Evolutionary conservation across 1,284 basidiomycete species (phyloP).

Genomic region (Naganishia albida): DNA sequence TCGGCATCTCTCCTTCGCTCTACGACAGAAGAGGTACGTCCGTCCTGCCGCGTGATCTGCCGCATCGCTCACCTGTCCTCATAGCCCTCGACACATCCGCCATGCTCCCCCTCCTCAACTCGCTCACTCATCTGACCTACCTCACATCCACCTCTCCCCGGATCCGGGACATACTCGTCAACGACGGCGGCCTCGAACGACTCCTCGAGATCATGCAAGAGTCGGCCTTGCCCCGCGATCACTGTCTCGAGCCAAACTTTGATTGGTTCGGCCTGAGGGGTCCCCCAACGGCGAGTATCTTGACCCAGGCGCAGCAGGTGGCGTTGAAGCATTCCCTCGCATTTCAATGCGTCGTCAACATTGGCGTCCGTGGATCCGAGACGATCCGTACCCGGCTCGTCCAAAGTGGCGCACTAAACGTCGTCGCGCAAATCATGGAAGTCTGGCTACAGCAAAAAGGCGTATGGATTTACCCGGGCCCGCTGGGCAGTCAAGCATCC

Average conservation of each 20-base stretch:
- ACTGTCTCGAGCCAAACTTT: conserved; percentile 36
- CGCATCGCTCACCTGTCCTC: conserved; percentile 13
- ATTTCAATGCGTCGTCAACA: conserved; percentile 96
- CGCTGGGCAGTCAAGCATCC: conserved; percentile 61
- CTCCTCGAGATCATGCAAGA: conserved; percentile 90
- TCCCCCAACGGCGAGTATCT: conserved; percentile 52
- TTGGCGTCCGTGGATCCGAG: conserved; percentile 95
- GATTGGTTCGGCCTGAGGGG: conserved; percentile 54
- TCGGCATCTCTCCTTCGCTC: conserved; percentile 89
- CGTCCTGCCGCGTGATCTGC: neutral
- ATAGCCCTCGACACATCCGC: conserved; percentile 90
- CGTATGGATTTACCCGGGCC: conserved; percentile 50
- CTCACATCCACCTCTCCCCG: conserved; percentile 95
- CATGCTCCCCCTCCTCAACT: conserved; percentile 90
- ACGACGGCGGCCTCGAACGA: conserved; percentile 94
- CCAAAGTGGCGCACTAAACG: conserved; percentile 90
- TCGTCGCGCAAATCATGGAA: conserved; percentile 91
- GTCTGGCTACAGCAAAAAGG: conserved; percentile 84
- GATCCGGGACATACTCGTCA: conserved; percentile 96
- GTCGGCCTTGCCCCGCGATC: conserved; percentile 59
- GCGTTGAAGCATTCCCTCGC: conserved; percentile 85
- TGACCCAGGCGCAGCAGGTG: conserved; percentile 73
- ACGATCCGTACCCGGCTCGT: conserved; percentile 88
- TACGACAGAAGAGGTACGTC: conserved; percentile 90
- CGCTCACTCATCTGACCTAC: conserved; percentile 93